Evolutionary conservation across 2,329 filamentous ascomycete species (phyloP), one percentile per base, ranked within the genome.

Genomic region (Monosporascus sp.): DNA sequence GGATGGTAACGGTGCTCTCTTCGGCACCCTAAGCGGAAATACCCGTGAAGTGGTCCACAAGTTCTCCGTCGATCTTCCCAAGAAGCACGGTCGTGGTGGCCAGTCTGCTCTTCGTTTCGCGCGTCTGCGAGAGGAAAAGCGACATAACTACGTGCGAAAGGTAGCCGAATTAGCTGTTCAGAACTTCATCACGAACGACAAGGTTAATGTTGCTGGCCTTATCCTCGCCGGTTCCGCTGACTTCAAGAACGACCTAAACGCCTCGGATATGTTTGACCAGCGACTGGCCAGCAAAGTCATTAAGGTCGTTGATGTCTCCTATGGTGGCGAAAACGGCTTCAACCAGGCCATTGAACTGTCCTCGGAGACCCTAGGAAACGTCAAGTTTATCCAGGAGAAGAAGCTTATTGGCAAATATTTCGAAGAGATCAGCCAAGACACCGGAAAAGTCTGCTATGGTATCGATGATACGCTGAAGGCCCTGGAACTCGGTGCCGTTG

Each of bases 331-430:
- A 78, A 97, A 97, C 79, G 94, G 94, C 47, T 99, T 99, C 83
- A 99, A 99, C 79, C 95, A 99, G 78, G 94, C 94, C 56, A 99
- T 99, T 60, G 94, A 99, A 70, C 75, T 99, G 66, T 88, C 94
- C 26, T 84, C 91, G 7, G 95, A 99, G 79, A 99, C 94, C 7
- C 83, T 99, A 48, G 89, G 92, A 74, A 99, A 97, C 70, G 94
- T 99, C 82, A 99, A 99, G 78, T 99, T 99, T 73, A 97, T 99
- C 72, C 94, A 99, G 76, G 94, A 99, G 82, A 99, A 99, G 88
- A 99, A 97, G 79, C 85, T 99, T 59, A 99, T 99, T 68, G 93
- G 93, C 72, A 91, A 89, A 71, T 99, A 99, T 80, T 99, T 99
- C 67, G 92, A 99, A 72, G 93, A 99, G 75, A 97, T 99, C 68